These are phyloP conservation scores for Melastoma malabathricum DNA, from an alignment of 345 rosid species.

Conservation along the genomic window DNA sequence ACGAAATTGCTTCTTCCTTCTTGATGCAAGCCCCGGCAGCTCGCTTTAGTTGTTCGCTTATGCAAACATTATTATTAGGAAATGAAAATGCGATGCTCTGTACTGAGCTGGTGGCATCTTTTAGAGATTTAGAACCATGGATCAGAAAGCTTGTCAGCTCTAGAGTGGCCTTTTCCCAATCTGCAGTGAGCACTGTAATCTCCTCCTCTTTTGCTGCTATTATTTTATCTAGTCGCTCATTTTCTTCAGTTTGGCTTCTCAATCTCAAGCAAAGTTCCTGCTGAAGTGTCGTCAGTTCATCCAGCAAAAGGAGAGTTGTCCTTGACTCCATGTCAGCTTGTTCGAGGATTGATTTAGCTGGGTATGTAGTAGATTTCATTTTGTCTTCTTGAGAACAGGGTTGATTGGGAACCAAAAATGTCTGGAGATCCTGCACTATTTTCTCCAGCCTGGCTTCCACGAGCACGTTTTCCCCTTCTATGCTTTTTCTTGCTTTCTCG, in stretches of 20 bases:
- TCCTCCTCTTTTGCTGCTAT: slow-evolving; percentile 55
- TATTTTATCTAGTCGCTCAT: slow-evolving; percentile 28
- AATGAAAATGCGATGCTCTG: slow-evolving; percentile 50
- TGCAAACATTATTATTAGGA: slow-evolving; percentile 48
- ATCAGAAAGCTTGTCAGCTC: slow-evolving; percentile 70
- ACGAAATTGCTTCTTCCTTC: slow-evolving; percentile 65
- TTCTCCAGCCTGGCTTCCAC: slow-evolving; percentile 31
- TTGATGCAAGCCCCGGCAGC: slow-evolving; percentile 65
- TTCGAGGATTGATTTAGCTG: slow-evolving; percentile 52
- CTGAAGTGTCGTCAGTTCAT: slow-evolving; percentile 55
- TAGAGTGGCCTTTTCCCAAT: slow-evolving; percentile 80
- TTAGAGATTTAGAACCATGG: slow-evolving; percentile 79
- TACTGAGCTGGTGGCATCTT: slow-evolving; percentile 59
- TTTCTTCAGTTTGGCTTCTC: slow-evolving; percentile 36
- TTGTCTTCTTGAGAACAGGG: no score
- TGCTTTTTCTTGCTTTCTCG: slow-evolving; percentile 14
- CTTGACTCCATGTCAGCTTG: slow-evolving; percentile 74
- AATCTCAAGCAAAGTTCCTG: slow-evolving; percentile 44
- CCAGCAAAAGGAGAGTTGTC: slow-evolving; percentile 73
- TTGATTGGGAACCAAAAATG: slow-evolving; percentile 36
- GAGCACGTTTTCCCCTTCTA: slow-evolving; percentile 20
- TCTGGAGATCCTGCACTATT: slow-evolving; percentile 43
- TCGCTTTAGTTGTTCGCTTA: slow-evolving; percentile 57
- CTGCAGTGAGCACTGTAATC: slow-evolving; percentile 26
- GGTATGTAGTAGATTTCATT: slow-evolving; percentile 29